Percentiles rank a stretch among this genome's conserved stretches.
Conservation (phyloP, 2,329 filamentous ascomycete genomes). For the Aureobasidium pullulans region DNA sequence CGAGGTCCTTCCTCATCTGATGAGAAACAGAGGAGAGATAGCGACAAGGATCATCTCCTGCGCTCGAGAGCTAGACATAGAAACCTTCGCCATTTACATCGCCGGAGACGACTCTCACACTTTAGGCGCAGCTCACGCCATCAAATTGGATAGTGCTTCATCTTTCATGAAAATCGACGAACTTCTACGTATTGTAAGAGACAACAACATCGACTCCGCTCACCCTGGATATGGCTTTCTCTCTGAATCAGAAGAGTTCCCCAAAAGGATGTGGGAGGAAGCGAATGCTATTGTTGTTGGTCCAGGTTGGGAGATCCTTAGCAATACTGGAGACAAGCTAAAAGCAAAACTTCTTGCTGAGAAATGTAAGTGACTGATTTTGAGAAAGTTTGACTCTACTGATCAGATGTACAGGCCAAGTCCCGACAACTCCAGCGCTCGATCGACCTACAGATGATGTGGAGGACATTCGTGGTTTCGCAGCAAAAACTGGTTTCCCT, state of each 20-base stretch:
- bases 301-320: conserved; percentile 51
- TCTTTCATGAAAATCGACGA: conserved; percentile 47
- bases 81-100: conserved; percentile 51
- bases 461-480: conserved; percentile 48
- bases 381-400: background rate
- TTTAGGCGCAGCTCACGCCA: conserved; percentile 41
- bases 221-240: conserved; percentile 59
- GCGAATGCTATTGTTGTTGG: conserved; percentile 45
- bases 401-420: conserved; percentile 24
- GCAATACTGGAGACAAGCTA: conserved; percentile 50
- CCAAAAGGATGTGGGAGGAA: conserved; percentile 38
- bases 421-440: conserved; percentile 47
- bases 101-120: conserved; percentile 49
- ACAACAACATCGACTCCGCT: conserved; percentile 47
- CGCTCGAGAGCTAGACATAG: conserved; percentile 50
- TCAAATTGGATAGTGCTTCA: background rate
- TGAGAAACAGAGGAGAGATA: conserved; percentile 51
- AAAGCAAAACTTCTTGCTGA: conserved; percentile 46
- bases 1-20: background rate
- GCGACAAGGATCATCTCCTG: conserved; percentile 53
- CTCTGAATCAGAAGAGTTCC: conserved; percentile 48
- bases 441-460: conserved; percentile 35
- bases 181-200: conserved; percentile 41
- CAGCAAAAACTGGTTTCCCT: conserved; percentile 46
- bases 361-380: conserved; percentile 29